A percentile compares a stretch with the other conserved stretches of the same genome.
phyloP scores from a whole-genome alignment of 371 early-diverging fungal species.

The Apophysomyces trapeziformis region DNA sequence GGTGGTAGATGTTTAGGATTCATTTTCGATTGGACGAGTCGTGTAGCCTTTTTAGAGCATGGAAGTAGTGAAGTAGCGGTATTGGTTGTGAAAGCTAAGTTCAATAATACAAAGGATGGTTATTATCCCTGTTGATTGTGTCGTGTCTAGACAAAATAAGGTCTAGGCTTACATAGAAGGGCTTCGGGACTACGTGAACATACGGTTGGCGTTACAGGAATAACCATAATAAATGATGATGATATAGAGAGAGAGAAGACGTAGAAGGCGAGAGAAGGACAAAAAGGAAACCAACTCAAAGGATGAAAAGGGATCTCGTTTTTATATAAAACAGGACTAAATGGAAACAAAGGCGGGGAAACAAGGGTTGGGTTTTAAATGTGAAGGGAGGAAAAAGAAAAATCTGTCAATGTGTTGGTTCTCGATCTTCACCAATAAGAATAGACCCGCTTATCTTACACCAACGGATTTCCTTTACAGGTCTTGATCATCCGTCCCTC shows the following conservation, averaged over 20 bases:
- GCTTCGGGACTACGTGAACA: conserved; percentile 54
- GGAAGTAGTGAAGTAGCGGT: conserved; percentile 54
- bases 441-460: conserved; percentile 4
- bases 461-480: conserved; percentile 11
- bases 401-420: conserved; percentile 12
- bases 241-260: neutral
- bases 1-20: conserved; percentile 34
- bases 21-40: conserved; percentile 11
- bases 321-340: conserved; percentile 11
- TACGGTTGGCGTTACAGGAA: conserved; percentile 34
- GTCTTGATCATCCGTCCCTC: neutral
- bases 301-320: neutral
- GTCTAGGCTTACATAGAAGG: conserved; percentile 41
- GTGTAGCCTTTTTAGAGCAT: conserved; percentile 29
- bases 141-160: neutral
- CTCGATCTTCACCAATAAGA: conserved; percentile 11
- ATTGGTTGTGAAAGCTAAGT: conserved; percentile 44
- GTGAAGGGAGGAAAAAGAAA: conserved; percentile 2
- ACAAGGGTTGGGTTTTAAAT: conserved; percentile 12
- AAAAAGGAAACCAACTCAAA: neutral
- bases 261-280: neutral
- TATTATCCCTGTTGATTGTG: neutral
- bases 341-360: conserved; percentile 11
- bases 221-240: conserved; percentile 14
- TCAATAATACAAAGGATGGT: conserved; percentile 3